Evolutionary conservation across 164 flowering plant species (phyloP).

Genomic region (Dillenia suffruticosa): DNA sequence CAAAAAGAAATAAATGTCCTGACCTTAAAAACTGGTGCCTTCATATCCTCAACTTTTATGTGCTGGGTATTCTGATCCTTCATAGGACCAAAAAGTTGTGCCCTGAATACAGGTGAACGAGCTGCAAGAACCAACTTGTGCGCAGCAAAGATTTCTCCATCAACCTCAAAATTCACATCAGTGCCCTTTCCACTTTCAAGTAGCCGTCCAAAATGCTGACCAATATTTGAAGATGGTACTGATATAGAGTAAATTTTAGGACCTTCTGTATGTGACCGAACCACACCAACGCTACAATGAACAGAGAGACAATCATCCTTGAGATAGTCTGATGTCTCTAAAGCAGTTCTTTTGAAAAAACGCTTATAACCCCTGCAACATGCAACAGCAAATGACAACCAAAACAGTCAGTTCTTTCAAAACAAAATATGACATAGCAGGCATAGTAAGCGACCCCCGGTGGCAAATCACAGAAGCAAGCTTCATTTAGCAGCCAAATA

Average conservation of each 20-base stretch:
- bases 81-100: conserved; percentile 86
- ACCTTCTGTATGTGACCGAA: conserved; percentile 72
- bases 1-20: neutral
- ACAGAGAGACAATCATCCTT: conserved; percentile 82
- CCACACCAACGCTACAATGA: conserved; percentile 83
- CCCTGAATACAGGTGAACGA: conserved; percentile 89
- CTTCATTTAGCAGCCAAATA: too few relatives aligned
- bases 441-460: too few relatives aligned
- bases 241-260: conserved; percentile 67
- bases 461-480: too few relatives aligned
- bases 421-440: too few relatives aligned
- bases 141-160: conserved; percentile 66
- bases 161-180: conserved; percentile 76
- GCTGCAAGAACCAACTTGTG: conserved; percentile 89
- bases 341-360: conserved; percentile 60
- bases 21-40: conserved; percentile 86
- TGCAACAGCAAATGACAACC: conserved; percentile 5
- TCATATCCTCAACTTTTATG: conserved; percentile 79
- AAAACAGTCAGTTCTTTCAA: too few relatives aligned
- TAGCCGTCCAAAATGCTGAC: conserved; percentile 71
- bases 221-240: conserved; percentile 65
- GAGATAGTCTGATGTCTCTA: conserved; percentile 84
- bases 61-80: conserved; percentile 51
- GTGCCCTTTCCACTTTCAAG: conserved; percentile 70
- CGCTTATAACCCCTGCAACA: conserved; percentile 88